Base-by-base conservation (phyloP, 371 early-diverging fungal genomes). In the Saksenaea oblongispora region DNA sequence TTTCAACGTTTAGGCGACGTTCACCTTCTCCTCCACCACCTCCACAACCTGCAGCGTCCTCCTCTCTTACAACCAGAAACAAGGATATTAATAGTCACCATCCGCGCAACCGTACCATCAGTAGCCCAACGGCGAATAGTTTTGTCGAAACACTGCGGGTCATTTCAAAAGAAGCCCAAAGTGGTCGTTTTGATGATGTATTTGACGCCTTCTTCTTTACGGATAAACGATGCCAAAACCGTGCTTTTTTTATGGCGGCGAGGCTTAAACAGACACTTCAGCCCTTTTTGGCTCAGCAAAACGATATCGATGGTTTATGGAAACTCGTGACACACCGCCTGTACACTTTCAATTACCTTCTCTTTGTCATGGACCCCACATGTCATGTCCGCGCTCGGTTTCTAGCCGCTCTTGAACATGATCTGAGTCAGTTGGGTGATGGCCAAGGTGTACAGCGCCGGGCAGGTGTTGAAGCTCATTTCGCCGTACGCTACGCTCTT, bases 221-320 rank as follows among this genome's bases (percentile, higher is more conserved):
- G 26, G 82, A 82, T 58, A 79, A 75, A 41, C 68, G 77, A 47
- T 82, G 82, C 63, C 77, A 75, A 42, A 68, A 74, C 35, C 72
- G 82, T 27, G 79, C 82, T 8, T 62, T 79, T 17, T 82, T 75
- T 56, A 75, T 82, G 73, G 73, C 79, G 1, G 72, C 78, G 14
- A 67, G 79, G 24, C 58, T 82, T 34, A 73, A 78, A 61, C 75
- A 75, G 41, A 66, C 59, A 26, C 65, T 77, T 24, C 69, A 74
- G 69, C 69, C 18, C 63, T 72, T 17, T 26, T 59, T 34, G 26
- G 24, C 56, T 36, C 34, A 37, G 41, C 34, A 66, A 26, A 34
- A 17, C 42, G 17, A 34, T 55, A 13, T 4, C 56, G 28, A 34
- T 55, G 26, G 54, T 5, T 63, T 76, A 24, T 80, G 80, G 80